Conservation (phyloP, 1,284 basidiomycete genomes). For the Sphagnurus paluster region DNA sequence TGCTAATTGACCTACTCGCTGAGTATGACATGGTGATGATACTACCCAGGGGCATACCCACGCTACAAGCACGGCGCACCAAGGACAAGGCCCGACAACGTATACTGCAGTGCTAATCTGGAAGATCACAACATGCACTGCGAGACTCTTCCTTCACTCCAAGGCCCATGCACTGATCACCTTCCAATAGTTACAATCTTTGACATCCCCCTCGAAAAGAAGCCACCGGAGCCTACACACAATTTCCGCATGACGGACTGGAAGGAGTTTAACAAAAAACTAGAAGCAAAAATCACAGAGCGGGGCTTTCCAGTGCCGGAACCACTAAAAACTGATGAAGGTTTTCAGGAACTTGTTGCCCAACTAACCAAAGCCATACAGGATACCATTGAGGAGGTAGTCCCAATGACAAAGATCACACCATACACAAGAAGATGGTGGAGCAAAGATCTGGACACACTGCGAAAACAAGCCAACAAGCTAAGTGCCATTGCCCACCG, state of each 20-base stretch:
- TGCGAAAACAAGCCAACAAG: constrained; percentile 10
- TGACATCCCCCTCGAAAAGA: constrained; percentile 6
- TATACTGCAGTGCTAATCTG: constrained; percentile 22
- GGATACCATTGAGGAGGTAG: constrained; percentile 13
- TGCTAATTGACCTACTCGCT: background rate
- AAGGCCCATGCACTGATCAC: constrained; percentile 10
- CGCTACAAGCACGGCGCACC: constrained; percentile 19
- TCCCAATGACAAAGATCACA: constrained; percentile 21
- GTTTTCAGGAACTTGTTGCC: background rate
- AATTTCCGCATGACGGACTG: constrained; percentile 21
- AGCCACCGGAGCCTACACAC: background rate
- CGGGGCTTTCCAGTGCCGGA: background rate
- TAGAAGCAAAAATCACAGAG: constrained; percentile 2
- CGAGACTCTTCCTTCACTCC: constrained; percentile 10
- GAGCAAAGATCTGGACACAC: constrained; percentile 19
- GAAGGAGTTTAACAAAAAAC: constrained; percentile 3
- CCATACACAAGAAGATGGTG: constrained; percentile 27
- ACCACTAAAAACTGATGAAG: background rate
- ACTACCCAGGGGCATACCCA: constrained; percentile 25
- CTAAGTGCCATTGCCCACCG: background rate
- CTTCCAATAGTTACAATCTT: constrained; percentile 23
- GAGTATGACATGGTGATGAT: constrained; percentile 21
- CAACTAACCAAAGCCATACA: constrained; percentile 16
- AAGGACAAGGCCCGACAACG: constrained; percentile 30
- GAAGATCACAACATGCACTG: constrained; percentile 19